phyloP scores from a whole-genome alignment of 768 basidiomycete genomes.

The Boletellus sp. region DNA sequence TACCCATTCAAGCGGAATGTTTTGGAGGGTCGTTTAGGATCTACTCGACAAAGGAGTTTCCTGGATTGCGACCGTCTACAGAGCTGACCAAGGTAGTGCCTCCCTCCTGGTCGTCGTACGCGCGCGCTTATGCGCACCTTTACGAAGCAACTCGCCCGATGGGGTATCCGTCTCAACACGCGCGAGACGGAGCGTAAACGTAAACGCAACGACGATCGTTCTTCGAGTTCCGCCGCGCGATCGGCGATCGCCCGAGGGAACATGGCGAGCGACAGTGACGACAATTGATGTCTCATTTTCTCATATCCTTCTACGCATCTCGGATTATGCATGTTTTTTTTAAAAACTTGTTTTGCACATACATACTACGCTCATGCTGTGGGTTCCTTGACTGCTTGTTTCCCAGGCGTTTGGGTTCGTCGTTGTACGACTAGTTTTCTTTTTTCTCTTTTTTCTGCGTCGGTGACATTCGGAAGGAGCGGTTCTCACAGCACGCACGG shows the following conservation, averaged over 20 bases:
- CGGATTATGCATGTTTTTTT: background rate
- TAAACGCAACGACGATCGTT: slow-evolving; percentile 24
- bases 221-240: slow-evolving; percentile 5
- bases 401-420: background rate
- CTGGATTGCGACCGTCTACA: slow-evolving; percentile 64
- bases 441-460: background rate
- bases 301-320: background rate
- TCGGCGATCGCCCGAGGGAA: slow-evolving; percentile 1
- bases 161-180: slow-evolving; percentile 35
- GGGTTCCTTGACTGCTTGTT: slow-evolving; percentile 8
- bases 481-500: background rate
- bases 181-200: slow-evolving; percentile 36
- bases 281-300: slow-evolving; percentile 9
- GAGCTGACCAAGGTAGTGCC: slow-evolving; percentile 58
- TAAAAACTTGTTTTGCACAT: slow-evolving; percentile 5
- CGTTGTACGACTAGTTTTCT: slow-evolving; percentile 16
- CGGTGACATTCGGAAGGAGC: slow-evolving; percentile 5
- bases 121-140: slow-evolving; percentile 2
- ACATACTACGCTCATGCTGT: background rate
- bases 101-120: background rate
- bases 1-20: slow-evolving; percentile 57
- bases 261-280: slow-evolving; percentile 25
- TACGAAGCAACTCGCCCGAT: slow-evolving; percentile 32
- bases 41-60: slow-evolving; percentile 73
- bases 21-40: slow-evolving; percentile 66